Evolutionary conservation across 495 filamentous ascomycete genomes (phyloP), one percentile per base, ranked within the genome.

Genomic region (Cercophora newfieldiana): DNA sequence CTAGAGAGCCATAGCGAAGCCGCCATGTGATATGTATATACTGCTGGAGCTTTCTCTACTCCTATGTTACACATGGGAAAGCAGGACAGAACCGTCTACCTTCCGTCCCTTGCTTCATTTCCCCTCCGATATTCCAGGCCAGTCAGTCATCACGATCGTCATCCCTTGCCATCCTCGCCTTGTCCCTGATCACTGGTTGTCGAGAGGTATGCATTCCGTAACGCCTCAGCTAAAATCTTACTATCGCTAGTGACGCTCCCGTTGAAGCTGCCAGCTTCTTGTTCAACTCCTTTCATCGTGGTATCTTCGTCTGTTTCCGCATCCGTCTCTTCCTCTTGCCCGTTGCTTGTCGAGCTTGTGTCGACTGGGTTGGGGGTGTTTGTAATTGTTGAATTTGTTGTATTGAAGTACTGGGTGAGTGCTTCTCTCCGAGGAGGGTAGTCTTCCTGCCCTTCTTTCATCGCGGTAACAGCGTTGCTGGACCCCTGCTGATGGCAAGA

Each of bases 401-500:
- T 44, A 44, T 44, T 44, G 37, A 8, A 44, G 18, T 44, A 44
- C 2, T 2, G 12, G 2, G 37, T 14, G 18, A 44, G 10, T 44
- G 37, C 37, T 44, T 44, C 37, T 16, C 18, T 14, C 10, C 19
- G 50, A 14, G 24, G 21, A 26, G 37, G 7, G 37, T 18, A 7
- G 37, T 53, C 26, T 19, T 31, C 26, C 47, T 59, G 55, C 54
- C 56, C 31, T 47, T 2, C 6, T 55, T 50, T 16, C 22, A 56
- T n/a, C n/a, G n/a, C n/a, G n/a, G 61, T 16, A 44, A 16, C 37
- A 44, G 37, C 31, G 61, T 44, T 56, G 61, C 30, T 49, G 29
- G 61, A 63, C 61, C 61, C 61, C 61, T 63, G 24, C 31, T 47
- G 58, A 62, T 51, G 21, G 48, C 44, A 62, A 50, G 60, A 51